Evolutionary conservation across 345 rosid genomes (phyloP).

Genomic region (Adansonia digitata): DNA sequence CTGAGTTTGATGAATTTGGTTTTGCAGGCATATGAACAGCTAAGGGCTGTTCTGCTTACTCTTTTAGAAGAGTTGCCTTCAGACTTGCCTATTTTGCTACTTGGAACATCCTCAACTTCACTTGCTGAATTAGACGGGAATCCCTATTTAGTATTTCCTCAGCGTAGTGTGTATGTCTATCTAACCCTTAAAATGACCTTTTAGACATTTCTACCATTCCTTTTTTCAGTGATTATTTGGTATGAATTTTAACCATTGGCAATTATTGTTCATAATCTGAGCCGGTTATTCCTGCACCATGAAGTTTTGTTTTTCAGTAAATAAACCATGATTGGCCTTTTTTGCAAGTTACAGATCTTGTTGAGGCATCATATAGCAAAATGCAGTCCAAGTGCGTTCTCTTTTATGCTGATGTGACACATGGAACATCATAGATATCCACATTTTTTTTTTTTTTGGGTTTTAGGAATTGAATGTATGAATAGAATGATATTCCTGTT

Average conservation of each 20-base stretch:
- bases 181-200: conserved; percentile 1
- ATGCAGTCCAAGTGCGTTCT: neutral
- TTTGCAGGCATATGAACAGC: conserved; percentile 90
- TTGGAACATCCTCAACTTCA: conserved; percentile 62
- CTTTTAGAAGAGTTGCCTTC: conserved; percentile 93
- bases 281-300: neutral
- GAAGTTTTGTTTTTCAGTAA: neutral
- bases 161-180: conserved; percentile 63
- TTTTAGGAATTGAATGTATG: neutral
- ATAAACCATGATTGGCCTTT: neutral
- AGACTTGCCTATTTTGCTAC: conserved; percentile 69
- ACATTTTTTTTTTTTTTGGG: neutral
- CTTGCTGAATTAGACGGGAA: conserved; percentile 50
- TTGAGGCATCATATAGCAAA: neutral
- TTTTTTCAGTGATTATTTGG: neutral
- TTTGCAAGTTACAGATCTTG: neutral
- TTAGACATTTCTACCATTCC: neutral
- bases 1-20: conserved; percentile 19
- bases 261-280: neutral
- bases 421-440: neutral
- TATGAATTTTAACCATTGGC: neutral
- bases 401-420: conserved; percentile 5
- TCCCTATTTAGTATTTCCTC: conserved; percentile 52
- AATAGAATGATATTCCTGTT: neutral
- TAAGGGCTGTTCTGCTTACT: conserved; percentile 83